Evolutionary conservation across 169 alveolate genomes (phyloP).

Genomic region (Plasmodium cynomolgi): DNA sequence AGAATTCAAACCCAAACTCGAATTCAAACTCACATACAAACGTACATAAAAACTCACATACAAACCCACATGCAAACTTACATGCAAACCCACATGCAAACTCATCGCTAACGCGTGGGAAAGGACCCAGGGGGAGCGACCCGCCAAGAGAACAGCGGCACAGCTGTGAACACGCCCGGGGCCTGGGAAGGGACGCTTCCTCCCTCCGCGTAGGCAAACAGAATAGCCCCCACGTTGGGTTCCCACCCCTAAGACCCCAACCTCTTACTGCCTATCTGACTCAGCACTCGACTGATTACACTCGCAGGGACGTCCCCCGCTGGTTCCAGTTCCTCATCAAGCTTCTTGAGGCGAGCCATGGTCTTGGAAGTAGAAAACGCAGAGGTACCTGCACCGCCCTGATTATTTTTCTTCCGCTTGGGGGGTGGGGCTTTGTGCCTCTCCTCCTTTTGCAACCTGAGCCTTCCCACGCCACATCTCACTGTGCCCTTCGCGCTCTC

Average conservation of each 20-base stretch:
- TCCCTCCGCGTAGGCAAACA: neutral
- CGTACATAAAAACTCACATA: neutral
- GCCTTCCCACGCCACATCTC: neutral
- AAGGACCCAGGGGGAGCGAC: no score
- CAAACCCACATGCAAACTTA: neutral
- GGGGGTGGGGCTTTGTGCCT: conserved; percentile 27
- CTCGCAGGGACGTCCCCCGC: neutral
- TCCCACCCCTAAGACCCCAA: conserved; percentile 10
- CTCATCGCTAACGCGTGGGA: no score
- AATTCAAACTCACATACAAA: neutral
- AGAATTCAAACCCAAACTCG: neutral
- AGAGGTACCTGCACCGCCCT: neutral
- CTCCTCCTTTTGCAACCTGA: neutral
- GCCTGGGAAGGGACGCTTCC: neutral
- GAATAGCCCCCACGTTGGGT: neutral
- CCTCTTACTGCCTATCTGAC: conserved; percentile 62
- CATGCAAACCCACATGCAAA: neutral
- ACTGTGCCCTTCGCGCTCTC: neutral
- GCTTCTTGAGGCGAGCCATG: neutral
- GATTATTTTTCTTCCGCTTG: neutral
- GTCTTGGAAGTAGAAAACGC: neutral
- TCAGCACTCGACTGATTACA: conserved; percentile 13
- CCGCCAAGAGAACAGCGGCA: no score
- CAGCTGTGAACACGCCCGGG: neutral
- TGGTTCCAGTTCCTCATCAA: neutral